Conservation (phyloP, 2,329 filamentous ascomycete species). For the Diplodia seriata region DNA sequence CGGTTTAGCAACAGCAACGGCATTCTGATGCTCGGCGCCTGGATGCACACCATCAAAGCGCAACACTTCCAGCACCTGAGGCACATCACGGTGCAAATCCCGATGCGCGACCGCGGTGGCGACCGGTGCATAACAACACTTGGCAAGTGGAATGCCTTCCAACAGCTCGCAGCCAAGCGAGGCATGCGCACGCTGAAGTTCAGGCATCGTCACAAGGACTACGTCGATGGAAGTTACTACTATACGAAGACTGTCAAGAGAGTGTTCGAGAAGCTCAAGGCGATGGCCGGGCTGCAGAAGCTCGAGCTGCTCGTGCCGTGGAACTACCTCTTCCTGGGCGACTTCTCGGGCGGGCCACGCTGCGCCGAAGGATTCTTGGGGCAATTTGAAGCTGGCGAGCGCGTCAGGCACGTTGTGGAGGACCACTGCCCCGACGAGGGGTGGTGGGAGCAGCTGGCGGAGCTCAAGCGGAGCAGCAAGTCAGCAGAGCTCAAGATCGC, state of each 20-base stretch:
- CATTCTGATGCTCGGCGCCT: neutral
- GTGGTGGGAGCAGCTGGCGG: neutral
- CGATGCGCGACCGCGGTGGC: neutral
- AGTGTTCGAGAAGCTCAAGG: neutral
- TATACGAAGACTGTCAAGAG: neutral
- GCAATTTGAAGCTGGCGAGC: neutral
- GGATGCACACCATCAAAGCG: conserved; percentile 3
- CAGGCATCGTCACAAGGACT: neutral
- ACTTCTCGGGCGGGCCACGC: too few relatives aligned
- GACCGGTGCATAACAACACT: neutral
- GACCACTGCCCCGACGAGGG: neutral
- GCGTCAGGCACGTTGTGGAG: neutral
- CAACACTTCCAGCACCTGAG: conserved; percentile 28
- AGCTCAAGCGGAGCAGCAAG: neutral
- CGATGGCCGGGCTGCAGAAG: neutral
- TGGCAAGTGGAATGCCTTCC: neutral
- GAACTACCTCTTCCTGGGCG: neutral
- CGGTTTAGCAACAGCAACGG: neutral
- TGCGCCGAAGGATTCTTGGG: neutral
- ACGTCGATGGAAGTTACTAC: neutral
- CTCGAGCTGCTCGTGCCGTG: neutral
- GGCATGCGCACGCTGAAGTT: neutral
- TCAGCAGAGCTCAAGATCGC: neutral
- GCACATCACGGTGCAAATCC: neutral
- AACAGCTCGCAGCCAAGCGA: neutral